phyloP scores from a whole-genome alignment of 306 rosid species.

The Malus sieversii region DNA sequence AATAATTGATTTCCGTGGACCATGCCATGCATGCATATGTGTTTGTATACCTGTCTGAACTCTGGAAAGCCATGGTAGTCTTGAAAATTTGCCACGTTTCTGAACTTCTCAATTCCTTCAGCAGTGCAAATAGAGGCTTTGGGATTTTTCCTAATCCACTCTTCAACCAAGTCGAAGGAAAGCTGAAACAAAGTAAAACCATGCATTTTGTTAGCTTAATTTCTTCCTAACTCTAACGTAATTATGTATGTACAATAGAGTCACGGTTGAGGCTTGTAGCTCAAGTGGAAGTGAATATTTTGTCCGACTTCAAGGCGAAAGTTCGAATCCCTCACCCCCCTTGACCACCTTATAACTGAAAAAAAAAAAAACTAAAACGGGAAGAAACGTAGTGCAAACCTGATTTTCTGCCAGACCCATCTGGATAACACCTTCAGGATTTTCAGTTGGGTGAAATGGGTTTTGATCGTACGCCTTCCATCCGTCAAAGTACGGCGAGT shows the following conservation, averaged over 20 bases:
- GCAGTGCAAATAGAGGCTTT: slow-evolving; percentile 71
- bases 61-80: slow-evolving; percentile 77
- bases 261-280: not conserved
- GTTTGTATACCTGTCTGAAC: slow-evolving; percentile 52
- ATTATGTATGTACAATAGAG: not conserved
- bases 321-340: not conserved
- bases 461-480: slow-evolving; percentile 75
- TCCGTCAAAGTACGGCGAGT: slow-evolving; percentile 76
- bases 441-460: slow-evolving; percentile 62
- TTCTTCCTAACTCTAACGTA: not conserved
- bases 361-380: too few species aligned
- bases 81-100: slow-evolving; percentile 60
- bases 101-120: slow-evolving; percentile 60
- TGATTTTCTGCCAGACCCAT: slow-evolving; percentile 96
- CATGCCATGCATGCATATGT: not conserved
- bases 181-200: slow-evolving; percentile 33
- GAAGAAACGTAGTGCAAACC: slow-evolving; percentile 25
- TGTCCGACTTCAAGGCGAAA: not conserved
- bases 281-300: not conserved
- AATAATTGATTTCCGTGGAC: not conserved
- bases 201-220: not conserved
- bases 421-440: slow-evolving; percentile 74
- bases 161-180: slow-evolving; percentile 48
- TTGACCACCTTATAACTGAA: too few species aligned
- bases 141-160: slow-evolving; percentile 67